phyloP scores from a whole-genome alignment of 1,284 basidiomycete species.

The Sporisorium graminicola region DNA sequence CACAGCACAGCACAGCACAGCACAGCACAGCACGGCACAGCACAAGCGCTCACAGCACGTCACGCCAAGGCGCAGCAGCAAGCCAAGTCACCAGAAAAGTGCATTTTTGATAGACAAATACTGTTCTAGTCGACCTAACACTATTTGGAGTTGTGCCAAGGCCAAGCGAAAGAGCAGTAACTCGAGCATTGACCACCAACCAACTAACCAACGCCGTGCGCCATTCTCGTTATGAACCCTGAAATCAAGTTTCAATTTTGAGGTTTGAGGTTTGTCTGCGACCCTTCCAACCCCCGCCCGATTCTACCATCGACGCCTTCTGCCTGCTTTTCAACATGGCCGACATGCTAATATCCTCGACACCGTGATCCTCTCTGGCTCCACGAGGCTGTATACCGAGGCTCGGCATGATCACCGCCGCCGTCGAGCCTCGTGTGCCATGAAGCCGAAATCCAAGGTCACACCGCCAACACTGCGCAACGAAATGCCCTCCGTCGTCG shows the following conservation, averaged over 20 bases:
- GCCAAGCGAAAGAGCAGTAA: no score
- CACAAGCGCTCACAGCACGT: no score
- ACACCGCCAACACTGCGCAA: background rate
- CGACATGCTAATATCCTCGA: background rate
- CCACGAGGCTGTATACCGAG: background rate
- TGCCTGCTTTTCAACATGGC: background rate
- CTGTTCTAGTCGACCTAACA: no score
- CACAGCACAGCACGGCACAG: background rate
- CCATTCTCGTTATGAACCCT: no score
- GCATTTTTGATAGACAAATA: no score
- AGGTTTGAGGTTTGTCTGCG: no score
- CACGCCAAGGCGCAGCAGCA: no score
- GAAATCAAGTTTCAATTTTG: no score
- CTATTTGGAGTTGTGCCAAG: no score
- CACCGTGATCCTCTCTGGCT: background rate
- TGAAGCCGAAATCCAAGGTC: slow-evolving; percentile 7
- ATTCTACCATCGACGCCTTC: background rate
- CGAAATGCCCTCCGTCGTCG: slow-evolving; percentile 30
- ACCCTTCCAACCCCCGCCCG: background rate
- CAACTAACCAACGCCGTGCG: no score
- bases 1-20: background rate
- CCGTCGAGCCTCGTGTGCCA: slow-evolving; percentile 10
- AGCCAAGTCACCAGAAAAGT: no score
- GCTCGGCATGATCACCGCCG: slow-evolving; percentile 17
- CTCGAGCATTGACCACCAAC: background rate